Conservation (phyloP, 805 yeast genomes). For the Barnettozyma californica region DNA sequence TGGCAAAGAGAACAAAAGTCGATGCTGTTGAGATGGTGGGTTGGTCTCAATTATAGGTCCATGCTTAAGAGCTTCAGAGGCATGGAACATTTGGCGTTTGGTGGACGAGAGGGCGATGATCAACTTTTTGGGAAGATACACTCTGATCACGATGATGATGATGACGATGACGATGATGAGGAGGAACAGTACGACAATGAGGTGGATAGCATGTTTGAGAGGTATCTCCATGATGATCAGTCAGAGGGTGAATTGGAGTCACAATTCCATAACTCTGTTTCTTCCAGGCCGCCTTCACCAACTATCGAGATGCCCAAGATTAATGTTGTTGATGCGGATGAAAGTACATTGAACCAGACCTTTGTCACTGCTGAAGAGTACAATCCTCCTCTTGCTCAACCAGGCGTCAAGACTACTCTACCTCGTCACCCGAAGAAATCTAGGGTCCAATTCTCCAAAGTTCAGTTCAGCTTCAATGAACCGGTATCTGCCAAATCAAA, state of each 20-base stretch:
- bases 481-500: conserved; percentile 5
- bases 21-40: conserved; percentile 21
- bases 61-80: conserved; percentile 8
- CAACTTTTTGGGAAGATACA: conserved; percentile 2
- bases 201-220: not conserved
- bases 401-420: not conserved
- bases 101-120: not conserved
- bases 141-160: conserved; percentile 1
- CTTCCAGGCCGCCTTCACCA: not conserved
- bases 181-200: not conserved
- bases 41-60: conserved; percentile 4
- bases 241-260: not conserved
- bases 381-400: not conserved
- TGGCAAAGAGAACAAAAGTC: conserved; percentile 42
- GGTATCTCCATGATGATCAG: not conserved
- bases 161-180: not conserved
- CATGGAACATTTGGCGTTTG: conserved; percentile 1
- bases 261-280: not conserved
- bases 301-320: not conserved
- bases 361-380: conserved; percentile 9
- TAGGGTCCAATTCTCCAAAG: conserved; percentile 2
- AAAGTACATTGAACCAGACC: conserved; percentile 1
- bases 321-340: not conserved
- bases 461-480: not conserved
- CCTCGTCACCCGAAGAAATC: not conserved